These are phyloP conservation scores for Picea abies DNA, from an alignment of 83 land plant species.

Conservation along the genomic window DNA sequence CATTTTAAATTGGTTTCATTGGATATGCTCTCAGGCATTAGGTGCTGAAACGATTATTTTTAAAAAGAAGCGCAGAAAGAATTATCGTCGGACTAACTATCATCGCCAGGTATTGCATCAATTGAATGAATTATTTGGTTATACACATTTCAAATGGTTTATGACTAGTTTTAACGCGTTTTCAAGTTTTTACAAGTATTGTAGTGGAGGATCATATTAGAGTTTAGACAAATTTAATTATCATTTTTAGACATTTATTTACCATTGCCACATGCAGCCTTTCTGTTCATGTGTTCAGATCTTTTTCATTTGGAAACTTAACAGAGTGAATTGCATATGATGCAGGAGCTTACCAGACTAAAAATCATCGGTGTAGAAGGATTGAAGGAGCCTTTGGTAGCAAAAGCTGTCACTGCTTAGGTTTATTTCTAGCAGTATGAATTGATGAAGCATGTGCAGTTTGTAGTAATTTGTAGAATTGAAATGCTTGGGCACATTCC, in stretches of 20 bases:
- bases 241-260: neutral
- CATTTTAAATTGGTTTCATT: constrained; percentile 14
- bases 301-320: neutral
- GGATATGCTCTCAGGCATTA: constrained; percentile 55
- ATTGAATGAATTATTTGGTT: too few species aligned
- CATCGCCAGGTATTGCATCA: constrained; percentile 81
- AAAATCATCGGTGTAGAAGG: constrained; percentile 14
- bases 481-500: too few species aligned
- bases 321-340: constrained; percentile 6
- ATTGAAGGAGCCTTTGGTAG: neutral
- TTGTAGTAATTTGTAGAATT: too few species aligned
- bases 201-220: neutral
- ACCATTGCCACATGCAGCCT: too few species aligned
- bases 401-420: too few species aligned
- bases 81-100: constrained; percentile 84
- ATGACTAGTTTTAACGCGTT: neutral
- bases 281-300: neutral
- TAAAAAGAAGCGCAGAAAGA: constrained; percentile 95
- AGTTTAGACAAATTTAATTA: neutral
- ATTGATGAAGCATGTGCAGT: too few species aligned
- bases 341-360: constrained; percentile 26
- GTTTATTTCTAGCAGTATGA: too few species aligned
- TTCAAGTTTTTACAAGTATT: neutral
- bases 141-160: neutral
- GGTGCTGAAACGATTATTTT: constrained; percentile 86